Percentiles rank a stretch among this genome's conserved stretches.
Conservation (phyloP, 2,329 filamentous ascomycete genomes). For the Aureobasidium sp. region DNA sequence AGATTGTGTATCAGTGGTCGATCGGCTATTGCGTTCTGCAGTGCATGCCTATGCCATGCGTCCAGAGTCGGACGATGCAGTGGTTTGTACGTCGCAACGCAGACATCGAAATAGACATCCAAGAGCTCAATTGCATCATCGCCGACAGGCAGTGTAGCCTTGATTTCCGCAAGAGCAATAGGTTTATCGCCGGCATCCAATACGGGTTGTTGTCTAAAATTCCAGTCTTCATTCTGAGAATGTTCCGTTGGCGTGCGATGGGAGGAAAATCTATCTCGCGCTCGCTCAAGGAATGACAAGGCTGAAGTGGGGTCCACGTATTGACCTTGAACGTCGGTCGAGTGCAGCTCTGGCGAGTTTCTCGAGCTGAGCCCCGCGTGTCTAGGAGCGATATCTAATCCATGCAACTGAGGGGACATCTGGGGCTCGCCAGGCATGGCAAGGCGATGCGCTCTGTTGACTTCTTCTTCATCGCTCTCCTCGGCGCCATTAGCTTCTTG, state of each 20-base stretch:
- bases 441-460: slow-evolving; percentile 23
- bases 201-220: background rate
- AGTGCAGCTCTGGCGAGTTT: slow-evolving; percentile 23
- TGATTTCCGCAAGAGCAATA: background rate
- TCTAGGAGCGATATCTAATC: background rate
- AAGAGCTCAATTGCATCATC: slow-evolving; percentile 34
- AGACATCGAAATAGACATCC: slow-evolving; percentile 53
- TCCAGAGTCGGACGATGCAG: slow-evolving; percentile 49
- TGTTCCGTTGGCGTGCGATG: background rate
- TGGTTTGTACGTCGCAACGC: slow-evolving; percentile 54
- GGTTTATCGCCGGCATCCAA: slow-evolving; percentile 9
- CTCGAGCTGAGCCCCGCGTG: background rate
- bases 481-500: slow-evolving; percentile 41
- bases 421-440: slow-evolving; percentile 14
- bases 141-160: background rate
- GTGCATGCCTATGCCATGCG: slow-evolving; percentile 32
- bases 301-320: slow-evolving; percentile 11
- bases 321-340: slow-evolving; percentile 2
- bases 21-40: background rate
- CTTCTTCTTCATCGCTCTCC: slow-evolving; percentile 33
- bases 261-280: background rate
- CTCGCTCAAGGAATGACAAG: slow-evolving; percentile 6
- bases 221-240: background rate
- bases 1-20: background rate
- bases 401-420: too few relatives aligned